Base-by-base conservation (phyloP, 495 filamentous ascomycete genomes). In the Aspergillus biplanus region DNA sequence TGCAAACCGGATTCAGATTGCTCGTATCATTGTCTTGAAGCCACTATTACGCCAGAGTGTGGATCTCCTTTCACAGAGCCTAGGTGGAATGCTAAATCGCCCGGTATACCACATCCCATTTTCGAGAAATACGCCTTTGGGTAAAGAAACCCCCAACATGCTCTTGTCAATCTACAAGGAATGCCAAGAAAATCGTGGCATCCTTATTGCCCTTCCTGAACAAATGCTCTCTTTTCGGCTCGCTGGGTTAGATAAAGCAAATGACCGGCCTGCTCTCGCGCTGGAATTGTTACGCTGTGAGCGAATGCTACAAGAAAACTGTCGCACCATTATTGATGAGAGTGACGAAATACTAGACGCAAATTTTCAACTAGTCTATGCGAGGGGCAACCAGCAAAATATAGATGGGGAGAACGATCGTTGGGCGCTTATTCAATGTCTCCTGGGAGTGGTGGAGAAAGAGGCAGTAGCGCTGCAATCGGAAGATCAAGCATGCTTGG, bases 171-270 rank as follows among this genome's bases (percentile, higher is more conserved):
- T 74, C 44, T 72, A 65, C 34, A 47, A 73, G 3, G 72, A 82
- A 16, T 89, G 87, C 61, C 80, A 70, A 71, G 35, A 46, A 1
- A 65, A 65, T 5, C 78, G 85, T 0, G 87, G 85, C 0, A 74
- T 90, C 42, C 71, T 92, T 4, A 70, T 92, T 0, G 69, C 85
- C 1, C 86, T 89, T 48, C 89, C 90, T 0, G 90, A 92, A 68
- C 88, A 92, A 61, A 69, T 90, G 0, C 78, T 91, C 0, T 92
- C 89, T 0, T 87, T 91, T 67, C 80, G 87, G 64, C 73, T 92
- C 15, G 42, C 56, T 7, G 37, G 59, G 3, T 15, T 62, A 12
- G 59, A 62, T 21, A 31, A 42, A 3, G 27, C 52, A n/a, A 13
- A 32, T 27, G 18, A 52, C 5, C 5, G 31, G 6, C 48, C 48